Evolutionary conservation across 1,139 yeast genomes (phyloP).

Genomic region (Hyphopichia fennica): DNA sequence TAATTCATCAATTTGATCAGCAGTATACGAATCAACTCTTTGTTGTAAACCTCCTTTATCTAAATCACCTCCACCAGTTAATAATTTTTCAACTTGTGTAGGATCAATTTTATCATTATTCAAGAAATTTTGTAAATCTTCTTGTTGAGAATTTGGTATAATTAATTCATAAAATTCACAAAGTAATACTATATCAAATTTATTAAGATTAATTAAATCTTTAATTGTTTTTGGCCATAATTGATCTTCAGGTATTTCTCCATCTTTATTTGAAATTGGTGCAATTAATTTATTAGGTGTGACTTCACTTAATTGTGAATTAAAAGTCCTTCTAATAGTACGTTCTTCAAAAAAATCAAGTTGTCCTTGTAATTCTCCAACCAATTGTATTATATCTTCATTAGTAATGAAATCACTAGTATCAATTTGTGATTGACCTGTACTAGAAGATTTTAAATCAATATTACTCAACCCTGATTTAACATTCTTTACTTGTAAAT

Average conservation of each 20-base stretch:
- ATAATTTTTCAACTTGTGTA: slow-evolving; percentile 35
- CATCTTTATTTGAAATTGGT: slow-evolving; percentile 62
- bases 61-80: slow-evolving; percentile 21
- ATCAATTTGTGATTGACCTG: slow-evolving; percentile 28
- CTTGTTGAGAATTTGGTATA: slow-evolving; percentile 51
- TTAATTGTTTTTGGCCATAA: slow-evolving; percentile 61
- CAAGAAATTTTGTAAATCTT: slow-evolving; percentile 44
- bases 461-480: slow-evolving; percentile 36
- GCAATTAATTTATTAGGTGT: slow-evolving; percentile 16
- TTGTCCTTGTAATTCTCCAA: slow-evolving; percentile 87
- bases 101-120: slow-evolving; percentile 35
- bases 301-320: slow-evolving; percentile 25
- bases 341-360: slow-evolving; percentile 71
- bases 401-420: slow-evolving; percentile 67
- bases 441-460: slow-evolving; percentile 13
- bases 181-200: slow-evolving; percentile 49
- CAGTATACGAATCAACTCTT: slow-evolving; percentile 28
- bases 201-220: slow-evolving; percentile 50
- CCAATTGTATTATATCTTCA: slow-evolving; percentile 81
- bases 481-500: slow-evolving; percentile 59
- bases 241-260: slow-evolving; percentile 58
- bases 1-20: slow-evolving; percentile 45
- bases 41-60: slow-evolving; percentile 37
- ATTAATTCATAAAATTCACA: slow-evolving; percentile 71
- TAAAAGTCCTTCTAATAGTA: slow-evolving; percentile 57